Conservation (phyloP, 192 early-diverging fungal genomes). For the Podila epigama region DNA sequence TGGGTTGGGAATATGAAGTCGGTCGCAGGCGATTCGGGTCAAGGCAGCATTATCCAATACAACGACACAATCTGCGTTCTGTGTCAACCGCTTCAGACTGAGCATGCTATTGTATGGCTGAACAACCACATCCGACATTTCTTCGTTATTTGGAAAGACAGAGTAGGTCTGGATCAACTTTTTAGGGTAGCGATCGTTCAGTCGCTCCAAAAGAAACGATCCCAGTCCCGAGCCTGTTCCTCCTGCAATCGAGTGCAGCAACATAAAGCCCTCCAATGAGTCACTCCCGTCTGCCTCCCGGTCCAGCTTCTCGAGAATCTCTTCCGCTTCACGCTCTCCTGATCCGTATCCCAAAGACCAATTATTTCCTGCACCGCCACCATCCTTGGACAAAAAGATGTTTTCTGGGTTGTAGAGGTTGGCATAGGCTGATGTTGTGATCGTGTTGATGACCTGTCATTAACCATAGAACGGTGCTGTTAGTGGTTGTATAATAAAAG, state of each 20-base stretch:
- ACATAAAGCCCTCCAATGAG: conserved; percentile 95
- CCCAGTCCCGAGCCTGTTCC: conserved; percentile 98
- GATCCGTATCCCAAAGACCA: conserved; percentile 92
- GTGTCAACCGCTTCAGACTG: conserved; percentile 87
- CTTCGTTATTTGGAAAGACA: conserved; percentile 96
- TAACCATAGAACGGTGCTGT: neutral
- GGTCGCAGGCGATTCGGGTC: conserved; percentile 90
- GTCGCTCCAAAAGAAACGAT: conserved; percentile 88
- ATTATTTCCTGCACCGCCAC: conserved; percentile 97
- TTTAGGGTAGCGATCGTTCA: conserved; percentile 96
- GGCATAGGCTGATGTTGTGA: conserved; percentile 84
- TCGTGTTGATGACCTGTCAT: conserved; percentile 86
- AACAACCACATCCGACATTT: conserved; percentile 94
- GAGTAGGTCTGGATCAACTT: conserved; percentile 98
- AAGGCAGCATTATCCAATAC: conserved; percentile 97
- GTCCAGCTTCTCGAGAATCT: conserved; percentile 97
- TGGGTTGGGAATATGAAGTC: conserved; percentile 92
- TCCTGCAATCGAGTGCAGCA: conserved; percentile 97
- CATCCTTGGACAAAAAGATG: conserved; percentile 90
- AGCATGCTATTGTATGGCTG: conserved; percentile 98
- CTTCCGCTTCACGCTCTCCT: conserved; percentile 89
- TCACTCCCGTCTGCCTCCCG: conserved; percentile 96
- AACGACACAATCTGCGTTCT: conserved; percentile 95
- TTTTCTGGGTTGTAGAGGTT: conserved; percentile 99
- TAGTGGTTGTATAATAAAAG: neutral